A percentile compares a stretch with the other conserved stretches of the same genome.
Conservation (phyloP, 2,329 filamentous ascomycete genomes). For the Akanthomyces uredinophilus region DNA sequence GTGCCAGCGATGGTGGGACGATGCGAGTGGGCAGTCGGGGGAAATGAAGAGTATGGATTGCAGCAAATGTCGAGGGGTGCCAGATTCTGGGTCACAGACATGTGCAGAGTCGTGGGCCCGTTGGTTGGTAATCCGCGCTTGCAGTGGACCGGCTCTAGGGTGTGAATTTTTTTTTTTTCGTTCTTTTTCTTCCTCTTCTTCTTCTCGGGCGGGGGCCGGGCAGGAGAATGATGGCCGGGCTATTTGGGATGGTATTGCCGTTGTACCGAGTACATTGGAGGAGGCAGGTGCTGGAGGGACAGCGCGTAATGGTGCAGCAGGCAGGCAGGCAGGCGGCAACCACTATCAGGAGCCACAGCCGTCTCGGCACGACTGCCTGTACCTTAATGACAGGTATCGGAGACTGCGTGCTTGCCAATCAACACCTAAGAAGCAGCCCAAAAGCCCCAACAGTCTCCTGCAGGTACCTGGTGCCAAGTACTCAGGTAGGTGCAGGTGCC, state of each 20-base stretch:
- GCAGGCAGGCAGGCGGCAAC: not conserved
- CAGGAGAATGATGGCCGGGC: not conserved
- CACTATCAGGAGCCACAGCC: not conserved
- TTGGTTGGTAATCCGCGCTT: conserved; percentile 14
- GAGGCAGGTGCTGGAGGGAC: not conserved
- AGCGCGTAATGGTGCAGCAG: not conserved
- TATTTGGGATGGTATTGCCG: not conserved
- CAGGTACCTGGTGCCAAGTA: not conserved
- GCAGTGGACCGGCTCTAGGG: not conserved
- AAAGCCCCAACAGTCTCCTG: not conserved
- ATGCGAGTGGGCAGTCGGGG: conserved; percentile 13
- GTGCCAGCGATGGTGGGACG: conserved; percentile 15
- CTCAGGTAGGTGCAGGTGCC: too few species aligned
- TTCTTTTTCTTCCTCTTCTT: not conserved
- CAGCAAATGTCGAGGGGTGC: not conserved
- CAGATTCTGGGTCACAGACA: conserved; percentile 4
- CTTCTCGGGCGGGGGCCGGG: not conserved
- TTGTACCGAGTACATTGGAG: not conserved
- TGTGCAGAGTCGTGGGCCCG: conserved; percentile 8
- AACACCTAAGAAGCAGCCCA: too few species aligned
- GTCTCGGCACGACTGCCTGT: not conserved
- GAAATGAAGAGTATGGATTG: conserved; percentile 13
- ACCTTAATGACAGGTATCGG: too few species aligned
- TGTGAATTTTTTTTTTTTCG: not conserved
- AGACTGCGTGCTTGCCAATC: too few species aligned